phyloP scores from a whole-genome alignment of 352 stramenopile species.

The Phytophthora europaea region DNA sequence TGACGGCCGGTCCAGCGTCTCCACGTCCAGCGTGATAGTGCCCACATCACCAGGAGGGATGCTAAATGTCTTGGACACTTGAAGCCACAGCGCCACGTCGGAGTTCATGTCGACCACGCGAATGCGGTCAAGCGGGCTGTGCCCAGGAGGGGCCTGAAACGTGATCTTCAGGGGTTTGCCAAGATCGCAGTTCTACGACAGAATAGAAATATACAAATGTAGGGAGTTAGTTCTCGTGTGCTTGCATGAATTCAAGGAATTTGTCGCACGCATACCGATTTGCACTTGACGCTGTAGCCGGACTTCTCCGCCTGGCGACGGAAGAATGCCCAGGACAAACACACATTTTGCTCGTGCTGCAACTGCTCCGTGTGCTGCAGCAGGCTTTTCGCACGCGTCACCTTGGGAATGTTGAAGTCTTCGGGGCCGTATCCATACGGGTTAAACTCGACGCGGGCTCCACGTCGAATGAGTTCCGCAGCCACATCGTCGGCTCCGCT shows the following conservation, averaged over 20 bases:
- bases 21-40: constrained; percentile 84
- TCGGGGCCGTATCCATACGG: constrained; percentile 88
- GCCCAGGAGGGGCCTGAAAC: constrained; percentile 74
- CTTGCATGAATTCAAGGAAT: not conserved
- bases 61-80: constrained; percentile 87
- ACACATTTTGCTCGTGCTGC: constrained; percentile 86
- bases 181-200: constrained; percentile 75
- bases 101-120: constrained; percentile 90
- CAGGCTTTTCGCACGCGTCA: constrained; percentile 82
- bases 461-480: constrained; percentile 78
- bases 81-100: constrained; percentile 81
- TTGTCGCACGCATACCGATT: constrained; percentile 53
- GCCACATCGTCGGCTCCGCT: constrained; percentile 79
- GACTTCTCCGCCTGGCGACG: constrained; percentile 72
- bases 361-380: constrained; percentile 90
- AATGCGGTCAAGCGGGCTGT: constrained; percentile 84
- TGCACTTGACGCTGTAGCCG: constrained; percentile 79
- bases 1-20: constrained; percentile 82
- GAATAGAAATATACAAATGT: constrained; percentile 9
- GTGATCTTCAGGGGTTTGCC: constrained; percentile 83
- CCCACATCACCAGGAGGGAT: constrained; percentile 83
- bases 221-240: constrained; percentile 4
- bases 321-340: constrained; percentile 81
- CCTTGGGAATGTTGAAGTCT: constrained; percentile 88
- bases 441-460: constrained; percentile 80